Evolutionary conservation across 129 eudicot species (phyloP).

Genomic region (Ambrosia artemisiifolia): DNA sequence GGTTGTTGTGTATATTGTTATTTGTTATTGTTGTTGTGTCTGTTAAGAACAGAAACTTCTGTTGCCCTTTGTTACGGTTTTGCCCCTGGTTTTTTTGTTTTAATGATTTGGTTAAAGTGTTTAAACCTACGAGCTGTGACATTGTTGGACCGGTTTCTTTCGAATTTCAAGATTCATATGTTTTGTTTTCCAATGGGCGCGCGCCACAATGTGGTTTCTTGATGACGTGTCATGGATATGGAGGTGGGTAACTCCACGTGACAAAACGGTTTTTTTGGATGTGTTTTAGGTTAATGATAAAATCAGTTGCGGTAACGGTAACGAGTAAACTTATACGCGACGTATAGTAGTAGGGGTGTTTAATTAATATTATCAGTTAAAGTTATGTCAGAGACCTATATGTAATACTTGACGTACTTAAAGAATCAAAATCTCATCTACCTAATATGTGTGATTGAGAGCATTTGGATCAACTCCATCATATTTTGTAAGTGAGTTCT

Average conservation of each 20-base stretch:
- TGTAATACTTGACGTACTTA: too few species aligned
- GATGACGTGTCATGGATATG: constrained; percentile 13
- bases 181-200: constrained; percentile 24
- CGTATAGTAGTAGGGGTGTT: too few species aligned
- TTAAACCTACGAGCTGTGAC: constrained; percentile 25
- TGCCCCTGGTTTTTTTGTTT: constrained; percentile 21
- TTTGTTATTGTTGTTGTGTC: constrained; percentile 34
- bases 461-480: too few species aligned
- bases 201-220: constrained; percentile 7
- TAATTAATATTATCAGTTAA: too few species aligned
- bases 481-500: too few species aligned
- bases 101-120: constrained; percentile 19
- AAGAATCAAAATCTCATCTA: too few species aligned
- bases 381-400: too few species aligned
- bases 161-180: background rate
- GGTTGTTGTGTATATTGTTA: constrained; percentile 24
- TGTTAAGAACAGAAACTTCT: constrained; percentile 58
- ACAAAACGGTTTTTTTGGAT: too few species aligned
- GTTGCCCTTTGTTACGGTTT: constrained; percentile 34
- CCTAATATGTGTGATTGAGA: too few species aligned
- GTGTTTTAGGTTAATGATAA: too few species aligned
- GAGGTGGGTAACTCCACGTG: background rate
- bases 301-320: too few species aligned
- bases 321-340: too few species aligned
- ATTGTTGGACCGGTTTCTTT: constrained; percentile 35